A percentile compares a stretch with the other conserved stretches of the same genome.
Conservation (phyloP, 1,139 yeast genomes). For the Magnusiomyces paraingens region DNA sequence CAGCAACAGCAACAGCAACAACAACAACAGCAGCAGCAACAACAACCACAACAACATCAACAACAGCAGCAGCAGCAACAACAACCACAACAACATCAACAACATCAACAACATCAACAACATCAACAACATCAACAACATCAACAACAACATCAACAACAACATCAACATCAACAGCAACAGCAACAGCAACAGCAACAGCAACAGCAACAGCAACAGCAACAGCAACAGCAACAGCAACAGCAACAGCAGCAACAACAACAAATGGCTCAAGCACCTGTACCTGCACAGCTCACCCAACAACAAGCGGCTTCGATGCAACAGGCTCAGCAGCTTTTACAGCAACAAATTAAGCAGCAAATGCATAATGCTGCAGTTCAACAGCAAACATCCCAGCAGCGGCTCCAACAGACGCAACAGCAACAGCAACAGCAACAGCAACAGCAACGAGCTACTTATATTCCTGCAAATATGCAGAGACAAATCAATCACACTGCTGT, state of each 20-base stretch:
- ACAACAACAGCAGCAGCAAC: constrained; percentile 12
- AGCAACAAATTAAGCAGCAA: constrained; percentile 2
- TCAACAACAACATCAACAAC: constrained; percentile 26
- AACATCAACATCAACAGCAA: constrained; percentile 28
- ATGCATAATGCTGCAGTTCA: background rate
- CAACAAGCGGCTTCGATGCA: background rate
- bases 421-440: background rate
- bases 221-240: background rate
- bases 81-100: constrained; percentile 24
- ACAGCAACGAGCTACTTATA: background rate
- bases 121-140: constrained; percentile 24
- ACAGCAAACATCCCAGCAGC: background rate
- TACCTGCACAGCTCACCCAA: background rate
- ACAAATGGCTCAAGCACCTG: background rate
- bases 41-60: background rate
- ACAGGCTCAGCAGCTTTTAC: background rate
- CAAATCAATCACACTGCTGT: background rate
- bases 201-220: constrained; percentile 20
- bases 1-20: background rate
- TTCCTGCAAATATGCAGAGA: background rate
- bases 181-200: constrained; percentile 27
- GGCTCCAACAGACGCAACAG: background rate
- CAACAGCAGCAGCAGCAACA: background rate
- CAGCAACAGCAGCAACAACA: background rate
- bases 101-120: constrained; percentile 27